A percentile compares a stretch with the other conserved stretches of the same genome.
Conservation (phyloP, 768 basidiomycete species). For the Infundibulicybe gibba region DNA sequence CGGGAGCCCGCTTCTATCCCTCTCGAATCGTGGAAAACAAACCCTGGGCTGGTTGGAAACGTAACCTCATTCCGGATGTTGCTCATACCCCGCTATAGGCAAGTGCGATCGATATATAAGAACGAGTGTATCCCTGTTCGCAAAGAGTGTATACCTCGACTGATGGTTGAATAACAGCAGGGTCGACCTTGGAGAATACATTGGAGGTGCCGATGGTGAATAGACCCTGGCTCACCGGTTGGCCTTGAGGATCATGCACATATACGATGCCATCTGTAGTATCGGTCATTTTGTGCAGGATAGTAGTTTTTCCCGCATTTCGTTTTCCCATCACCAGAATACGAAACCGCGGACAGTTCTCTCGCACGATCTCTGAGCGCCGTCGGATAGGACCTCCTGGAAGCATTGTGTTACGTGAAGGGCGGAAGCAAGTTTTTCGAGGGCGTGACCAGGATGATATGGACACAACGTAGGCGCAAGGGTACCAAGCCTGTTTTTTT, state of each 20-base stretch:
- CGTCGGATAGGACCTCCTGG: too few species aligned
- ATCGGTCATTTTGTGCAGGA: not conserved
- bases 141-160: not conserved
- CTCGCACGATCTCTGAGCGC: too few species aligned
- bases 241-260: not conserved
- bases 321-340: not conserved
- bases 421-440: too few species aligned
- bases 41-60: constrained; percentile 8
- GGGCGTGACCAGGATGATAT: too few species aligned
- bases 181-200: not conserved
- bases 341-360: too few species aligned
- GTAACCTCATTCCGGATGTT: constrained; percentile 6
- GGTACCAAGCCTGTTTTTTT: too few species aligned
- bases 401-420: too few species aligned
- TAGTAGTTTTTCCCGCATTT: not conserved
- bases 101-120: too few species aligned
- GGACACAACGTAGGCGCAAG: too few species aligned
- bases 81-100: not conserved
- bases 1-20: constrained; percentile 16
- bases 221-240: not conserved
- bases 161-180: not conserved
- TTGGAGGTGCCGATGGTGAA: not conserved
- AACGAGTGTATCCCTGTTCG: not conserved
- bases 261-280: not conserved
- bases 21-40: constrained; percentile 17